These are phyloP conservation scores for Endoconidiophora laricicola DNA, from an alignment of 2,329 filamentous ascomycete genomes.

Conservation along the genomic window DNA sequence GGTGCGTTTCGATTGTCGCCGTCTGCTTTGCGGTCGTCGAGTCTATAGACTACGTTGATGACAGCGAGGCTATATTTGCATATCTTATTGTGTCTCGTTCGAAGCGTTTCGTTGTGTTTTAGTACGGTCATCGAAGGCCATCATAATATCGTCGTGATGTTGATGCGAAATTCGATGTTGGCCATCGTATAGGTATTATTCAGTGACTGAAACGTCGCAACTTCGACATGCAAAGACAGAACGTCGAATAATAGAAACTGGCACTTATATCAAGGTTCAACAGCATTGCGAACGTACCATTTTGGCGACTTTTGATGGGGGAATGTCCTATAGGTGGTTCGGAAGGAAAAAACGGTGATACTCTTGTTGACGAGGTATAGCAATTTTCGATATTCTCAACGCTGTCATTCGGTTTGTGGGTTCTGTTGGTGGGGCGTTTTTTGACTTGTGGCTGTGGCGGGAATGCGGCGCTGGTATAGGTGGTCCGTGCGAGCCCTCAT, in stretches of 20 bases:
- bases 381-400: constrained; percentile 26
- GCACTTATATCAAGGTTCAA: neutral
- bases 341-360: constrained; percentile 24
- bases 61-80: neutral
- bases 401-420: constrained; percentile 30
- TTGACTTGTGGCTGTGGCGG: constrained; percentile 20
- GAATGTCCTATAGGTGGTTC: constrained; percentile 27
- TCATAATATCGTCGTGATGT: neutral
- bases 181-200: neutral
- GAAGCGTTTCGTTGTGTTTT: no score
- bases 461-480: constrained; percentile 2
- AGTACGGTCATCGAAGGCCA: neutral
- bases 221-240: neutral
- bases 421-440: constrained; percentile 24
- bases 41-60: no score
- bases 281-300: constrained; percentile 25
- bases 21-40: no score
- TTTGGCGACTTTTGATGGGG: constrained; percentile 28
- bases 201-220: no score
- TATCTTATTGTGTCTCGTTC: no score
- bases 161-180: neutral
- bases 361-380: constrained; percentile 16
- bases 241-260: neutral
- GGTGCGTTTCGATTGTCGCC: neutral
- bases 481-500: constrained; percentile 13